Evolutionary conservation across 148 eudicot genomes (phyloP).

Genomic region (Chenopodium formosanum): DNA sequence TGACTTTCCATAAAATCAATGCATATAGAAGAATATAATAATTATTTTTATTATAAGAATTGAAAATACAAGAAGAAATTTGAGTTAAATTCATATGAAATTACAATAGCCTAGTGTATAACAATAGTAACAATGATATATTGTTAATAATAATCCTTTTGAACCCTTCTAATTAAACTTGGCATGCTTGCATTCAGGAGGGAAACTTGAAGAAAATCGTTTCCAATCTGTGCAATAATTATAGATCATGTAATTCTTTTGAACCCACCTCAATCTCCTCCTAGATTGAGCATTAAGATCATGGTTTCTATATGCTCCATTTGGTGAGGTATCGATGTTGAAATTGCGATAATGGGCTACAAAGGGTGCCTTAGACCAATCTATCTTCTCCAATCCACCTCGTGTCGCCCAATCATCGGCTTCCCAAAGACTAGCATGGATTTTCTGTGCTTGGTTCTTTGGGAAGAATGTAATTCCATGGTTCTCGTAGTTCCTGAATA

Average conservation of each 20-base stretch:
- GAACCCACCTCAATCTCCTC: constrained; percentile 47
- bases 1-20: too few relatives aligned
- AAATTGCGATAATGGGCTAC: constrained; percentile 45
- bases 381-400: constrained; percentile 41
- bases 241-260: constrained; percentile 46
- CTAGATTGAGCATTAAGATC: constrained; percentile 32
- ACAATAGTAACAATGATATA: too few relatives aligned
- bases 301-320: constrained; percentile 32
- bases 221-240: constrained; percentile 44
- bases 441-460: constrained; percentile 39
- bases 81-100: too few relatives aligned
- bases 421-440: constrained; percentile 48
- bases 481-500: constrained; percentile 37
- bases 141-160: too few relatives aligned
- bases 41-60: too few relatives aligned
- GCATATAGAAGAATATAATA: too few relatives aligned
- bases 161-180: not conserved
- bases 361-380: constrained; percentile 55
- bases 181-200: constrained; percentile 41
- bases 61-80: too few relatives aligned
- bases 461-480: constrained; percentile 43
- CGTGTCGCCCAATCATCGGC: constrained; percentile 55
- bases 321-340: constrained; percentile 37
- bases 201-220: constrained; percentile 40
- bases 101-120: too few relatives aligned